Conservation (phyloP, 768 basidiomycete genomes). For the Boletus huronensis region DNA sequence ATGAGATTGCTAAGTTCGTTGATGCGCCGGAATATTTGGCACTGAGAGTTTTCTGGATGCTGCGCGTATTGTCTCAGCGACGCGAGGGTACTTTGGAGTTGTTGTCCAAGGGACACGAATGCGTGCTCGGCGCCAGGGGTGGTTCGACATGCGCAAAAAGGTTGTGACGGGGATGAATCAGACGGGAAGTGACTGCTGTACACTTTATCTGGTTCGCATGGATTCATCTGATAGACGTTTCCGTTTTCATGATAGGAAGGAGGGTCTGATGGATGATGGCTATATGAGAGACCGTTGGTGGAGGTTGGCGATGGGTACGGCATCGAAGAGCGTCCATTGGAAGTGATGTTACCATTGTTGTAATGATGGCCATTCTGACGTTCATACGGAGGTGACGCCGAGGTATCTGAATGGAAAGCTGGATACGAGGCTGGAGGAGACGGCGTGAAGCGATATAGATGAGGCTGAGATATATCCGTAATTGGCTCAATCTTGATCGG, state of each 20-base stretch:
- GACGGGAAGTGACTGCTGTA: slow-evolving; percentile 32
- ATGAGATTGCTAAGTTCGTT: slow-evolving; percentile 58
- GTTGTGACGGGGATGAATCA: slow-evolving; percentile 33
- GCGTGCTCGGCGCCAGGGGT: slow-evolving; percentile 57
- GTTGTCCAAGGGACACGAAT: slow-evolving; percentile 59
- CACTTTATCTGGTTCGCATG: slow-evolving; percentile 34
- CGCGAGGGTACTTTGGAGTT: slow-evolving; percentile 54
- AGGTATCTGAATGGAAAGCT: slow-evolving; percentile 45
- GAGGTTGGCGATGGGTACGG: slow-evolving; percentile 35
- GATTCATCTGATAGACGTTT: slow-evolving; percentile 35
- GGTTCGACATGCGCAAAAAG: slow-evolving; percentile 60
- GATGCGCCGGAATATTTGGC: slow-evolving; percentile 56
- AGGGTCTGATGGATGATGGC: slow-evolving; percentile 32
- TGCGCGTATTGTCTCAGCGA: slow-evolving; percentile 60
- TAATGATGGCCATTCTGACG: slow-evolving; percentile 34
- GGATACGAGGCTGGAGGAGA: slow-evolving; percentile 58
- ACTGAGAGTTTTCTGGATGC: slow-evolving; percentile 51
- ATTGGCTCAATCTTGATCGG: slow-evolving; percentile 68
- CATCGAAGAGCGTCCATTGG: slow-evolving; percentile 29
- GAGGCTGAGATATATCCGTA: slow-evolving; percentile 44
- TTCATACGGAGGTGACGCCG: slow-evolving; percentile 35
- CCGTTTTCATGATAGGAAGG: slow-evolving; percentile 34
- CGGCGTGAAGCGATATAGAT: slow-evolving; percentile 68
- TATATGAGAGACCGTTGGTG: slow-evolving; percentile 33
- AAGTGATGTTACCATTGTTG: slow-evolving; percentile 28